A percentile compares a stretch with the other conserved stretches of the same genome.
phyloP scores from a whole-genome alignment of 805 yeast genomes.

The Zygotorulaspora chibaensis region DNA sequence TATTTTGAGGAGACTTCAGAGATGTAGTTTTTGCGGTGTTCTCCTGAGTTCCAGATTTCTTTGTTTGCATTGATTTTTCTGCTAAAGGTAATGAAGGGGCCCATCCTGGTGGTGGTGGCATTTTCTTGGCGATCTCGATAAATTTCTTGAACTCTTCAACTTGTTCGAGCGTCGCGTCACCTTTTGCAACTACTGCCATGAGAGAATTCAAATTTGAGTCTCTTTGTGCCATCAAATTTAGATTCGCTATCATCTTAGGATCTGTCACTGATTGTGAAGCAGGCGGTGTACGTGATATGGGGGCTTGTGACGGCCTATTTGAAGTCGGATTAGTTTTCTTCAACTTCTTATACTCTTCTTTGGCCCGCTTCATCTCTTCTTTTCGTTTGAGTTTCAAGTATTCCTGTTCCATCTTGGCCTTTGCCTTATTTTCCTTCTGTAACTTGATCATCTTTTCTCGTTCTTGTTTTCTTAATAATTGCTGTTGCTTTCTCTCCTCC shows the following conservation, averaged over 20 bases:
- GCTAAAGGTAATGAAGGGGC: constrained; percentile 16
- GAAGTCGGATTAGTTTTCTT: constrained; percentile 6
- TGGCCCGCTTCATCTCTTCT: constrained; percentile 22
- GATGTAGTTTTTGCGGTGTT: neutral
- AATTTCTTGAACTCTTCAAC: constrained; percentile 75
- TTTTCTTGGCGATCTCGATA: constrained; percentile 70
- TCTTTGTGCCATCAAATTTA: constrained; percentile 74
- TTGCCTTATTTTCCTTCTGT: constrained; percentile 22
- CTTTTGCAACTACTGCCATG: constrained; percentile 85
- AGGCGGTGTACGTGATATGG: constrained; percentile 4
- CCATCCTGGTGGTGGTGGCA: constrained; percentile 53
- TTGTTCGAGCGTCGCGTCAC: constrained; percentile 67
- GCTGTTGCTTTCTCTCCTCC: constrained; percentile 28
- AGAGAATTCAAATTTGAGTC: constrained; percentile 63
- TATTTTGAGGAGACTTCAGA: neutral
- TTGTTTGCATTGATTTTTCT: constrained; percentile 1
- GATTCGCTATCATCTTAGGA: constrained; percentile 76
- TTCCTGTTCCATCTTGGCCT: constrained; percentile 23
- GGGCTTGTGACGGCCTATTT: neutral
- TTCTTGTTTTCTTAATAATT: constrained; percentile 23
- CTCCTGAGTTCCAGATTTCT: neutral
- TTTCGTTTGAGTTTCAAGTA: constrained; percentile 16
- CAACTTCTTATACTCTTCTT: constrained; percentile 18
- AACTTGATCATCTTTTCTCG: constrained; percentile 18
- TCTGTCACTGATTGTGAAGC: constrained; percentile 48